Conservation (phyloP, 1,284 basidiomycete genomes). For the Cutaneotrichosporon spelunceum region DNA sequence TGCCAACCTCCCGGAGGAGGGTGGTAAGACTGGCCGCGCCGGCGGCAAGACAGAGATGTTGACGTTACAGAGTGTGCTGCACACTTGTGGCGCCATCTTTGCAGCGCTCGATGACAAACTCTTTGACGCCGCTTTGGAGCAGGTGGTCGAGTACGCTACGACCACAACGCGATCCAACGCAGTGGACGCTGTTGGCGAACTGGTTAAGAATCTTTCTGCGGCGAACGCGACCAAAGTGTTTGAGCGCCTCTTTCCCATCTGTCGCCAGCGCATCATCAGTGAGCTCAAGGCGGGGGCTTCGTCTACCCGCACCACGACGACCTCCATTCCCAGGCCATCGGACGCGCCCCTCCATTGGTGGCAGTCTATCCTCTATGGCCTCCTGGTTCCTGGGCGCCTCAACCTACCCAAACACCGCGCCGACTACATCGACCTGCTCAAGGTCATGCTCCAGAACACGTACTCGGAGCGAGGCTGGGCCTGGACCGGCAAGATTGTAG, state of each 20-base stretch:
- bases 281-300: conserved; percentile 91
- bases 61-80: conserved; percentile 39
- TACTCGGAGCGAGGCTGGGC: conserved; percentile 88
- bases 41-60: conserved; percentile 52
- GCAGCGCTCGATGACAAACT: conserved; percentile 81
- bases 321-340: conserved; percentile 73
- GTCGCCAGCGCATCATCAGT: conserved; percentile 72
- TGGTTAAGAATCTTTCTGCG: conserved; percentile 80
- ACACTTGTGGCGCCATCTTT: conserved; percentile 63
- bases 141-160: conserved; percentile 75
- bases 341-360: conserved; percentile 93
- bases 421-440: conserved; percentile 60
- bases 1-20: conserved; percentile 86
- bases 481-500: conserved; percentile 73
- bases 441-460: conserved; percentile 70
- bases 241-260: conserved; percentile 74
- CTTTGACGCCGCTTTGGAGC: conserved; percentile 78
- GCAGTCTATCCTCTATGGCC: conserved; percentile 43
- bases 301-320: conserved; percentile 82
- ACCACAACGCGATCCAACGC: conserved; percentile 83
- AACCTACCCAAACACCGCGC: conserved; percentile 30
- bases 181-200: conserved; percentile 82
- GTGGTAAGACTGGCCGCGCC: conserved; percentile 47
- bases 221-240: conserved; percentile 74
- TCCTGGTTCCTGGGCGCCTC: conserved; percentile 39